Conservation (phyloP, 169 alveolate species). For the Plasmodium chabaudi region DNA sequence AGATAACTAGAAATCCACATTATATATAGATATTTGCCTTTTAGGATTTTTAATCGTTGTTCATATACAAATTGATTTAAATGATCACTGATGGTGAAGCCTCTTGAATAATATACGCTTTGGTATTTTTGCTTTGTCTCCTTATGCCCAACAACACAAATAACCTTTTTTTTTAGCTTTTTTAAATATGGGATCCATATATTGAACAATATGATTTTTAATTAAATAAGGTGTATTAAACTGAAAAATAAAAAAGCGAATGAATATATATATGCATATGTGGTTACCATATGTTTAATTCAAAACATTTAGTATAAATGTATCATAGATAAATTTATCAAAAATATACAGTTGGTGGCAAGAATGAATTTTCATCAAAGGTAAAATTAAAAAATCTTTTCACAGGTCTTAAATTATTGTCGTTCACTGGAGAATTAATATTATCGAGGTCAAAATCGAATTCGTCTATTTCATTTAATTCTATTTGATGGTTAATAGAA, state of each 20-base stretch:
- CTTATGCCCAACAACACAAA: conserved; percentile 39
- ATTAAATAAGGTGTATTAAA: conserved; percentile 36
- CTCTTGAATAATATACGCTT: too few relatives aligned
- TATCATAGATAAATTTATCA: background rate
- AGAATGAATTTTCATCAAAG: conserved; percentile 31
- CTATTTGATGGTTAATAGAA: conserved; percentile 6
- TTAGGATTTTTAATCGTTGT: background rate
- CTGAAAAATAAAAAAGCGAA: conserved; percentile 23
- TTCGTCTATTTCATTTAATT: conserved; percentile 22
- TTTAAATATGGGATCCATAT: conserved; percentile 62
- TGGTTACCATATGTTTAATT: background rate
- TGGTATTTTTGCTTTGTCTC: background rate
- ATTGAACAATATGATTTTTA: conserved; percentile 45
- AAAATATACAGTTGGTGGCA: conserved; percentile 54
- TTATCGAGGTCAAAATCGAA: background rate
- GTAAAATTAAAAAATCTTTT: conserved; percentile 16
- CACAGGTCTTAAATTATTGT: conserved; percentile 2
- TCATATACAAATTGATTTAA: background rate
- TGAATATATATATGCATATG: background rate
- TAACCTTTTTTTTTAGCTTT: conserved; percentile 26
- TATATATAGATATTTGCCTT: background rate
- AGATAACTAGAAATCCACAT: too few relatives aligned
- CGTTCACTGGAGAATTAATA: conserved; percentile 6
- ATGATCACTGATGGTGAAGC: too few relatives aligned
- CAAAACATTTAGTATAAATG: background rate